Evolutionary conservation across 148 eudicot genomes (phyloP).

Genomic region (Rhododendron mucronatum): DNA sequence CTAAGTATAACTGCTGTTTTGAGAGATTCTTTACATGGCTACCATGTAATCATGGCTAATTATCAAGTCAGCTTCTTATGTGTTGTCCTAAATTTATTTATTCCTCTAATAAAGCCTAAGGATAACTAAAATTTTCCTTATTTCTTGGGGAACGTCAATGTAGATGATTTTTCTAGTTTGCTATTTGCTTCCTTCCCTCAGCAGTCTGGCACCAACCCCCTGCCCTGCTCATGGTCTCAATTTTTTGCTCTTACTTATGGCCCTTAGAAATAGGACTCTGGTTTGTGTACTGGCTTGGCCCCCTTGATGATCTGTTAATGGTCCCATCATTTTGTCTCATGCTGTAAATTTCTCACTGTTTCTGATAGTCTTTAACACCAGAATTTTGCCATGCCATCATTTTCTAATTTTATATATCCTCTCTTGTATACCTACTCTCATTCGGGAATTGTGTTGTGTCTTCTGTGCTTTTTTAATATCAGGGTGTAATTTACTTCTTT

Average conservation of each 20-base stretch:
- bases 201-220: background rate
- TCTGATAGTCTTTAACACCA: background rate
- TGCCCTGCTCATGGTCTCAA: background rate
- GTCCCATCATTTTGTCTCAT: background rate
- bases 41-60: background rate
- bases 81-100: background rate
- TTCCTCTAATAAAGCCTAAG: background rate
- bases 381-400: background rate
- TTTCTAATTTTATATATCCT: background rate
- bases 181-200: background rate
- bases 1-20: background rate
- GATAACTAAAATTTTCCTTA: background rate
- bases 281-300: background rate
- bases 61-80: background rate
- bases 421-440: background rate
- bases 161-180: background rate
- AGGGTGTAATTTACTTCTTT: background rate
- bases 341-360: background rate
- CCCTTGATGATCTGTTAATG: background rate
- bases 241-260: background rate
- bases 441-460: background rate
- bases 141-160: background rate
- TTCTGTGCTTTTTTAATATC: background rate
- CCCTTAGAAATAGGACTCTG: background rate
- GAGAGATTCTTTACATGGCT: background rate